These are phyloP conservation scores for Suillus weaverae DNA, from an alignment of 768 basidiomycete genomes.

Conservation along the genomic window DNA sequence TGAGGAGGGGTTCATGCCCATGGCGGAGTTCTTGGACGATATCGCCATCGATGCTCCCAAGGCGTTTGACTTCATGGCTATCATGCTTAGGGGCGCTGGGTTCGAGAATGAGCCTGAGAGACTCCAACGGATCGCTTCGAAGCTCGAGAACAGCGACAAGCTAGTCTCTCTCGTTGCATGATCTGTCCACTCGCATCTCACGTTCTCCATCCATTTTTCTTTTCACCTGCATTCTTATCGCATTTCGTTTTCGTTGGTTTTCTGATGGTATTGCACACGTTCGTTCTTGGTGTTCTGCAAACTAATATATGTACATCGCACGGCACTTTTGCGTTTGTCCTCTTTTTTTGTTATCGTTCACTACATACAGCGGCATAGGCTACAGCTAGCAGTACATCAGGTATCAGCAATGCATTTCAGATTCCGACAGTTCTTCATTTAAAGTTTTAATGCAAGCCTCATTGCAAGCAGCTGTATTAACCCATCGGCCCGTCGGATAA, in stretches of 20 bases:
- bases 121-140: conserved; percentile 55
- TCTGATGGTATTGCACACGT: conserved; percentile 17
- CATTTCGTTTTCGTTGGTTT: neutral
- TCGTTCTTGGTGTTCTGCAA: conserved; percentile 29
- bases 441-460: neutral
- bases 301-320: conserved; percentile 33
- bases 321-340: conserved; percentile 9
- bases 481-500: neutral
- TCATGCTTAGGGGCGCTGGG: conserved; percentile 69
- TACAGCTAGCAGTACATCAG: conserved; percentile 12
- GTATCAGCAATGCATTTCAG: conserved; percentile 9
- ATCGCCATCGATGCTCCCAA: conserved; percentile 50
- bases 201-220: conserved; percentile 10
- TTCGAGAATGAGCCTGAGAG: conserved; percentile 59
- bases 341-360: conserved; percentile 18
- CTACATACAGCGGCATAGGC: conserved; percentile 18
- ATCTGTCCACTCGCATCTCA: neutral
- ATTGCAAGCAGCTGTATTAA: neutral
- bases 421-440: conserved; percentile 29
- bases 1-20: conserved; percentile 70
- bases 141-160: conserved; percentile 60
- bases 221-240: conserved; percentile 8
- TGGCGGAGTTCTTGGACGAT: conserved; percentile 83
- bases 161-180: conserved; percentile 51
- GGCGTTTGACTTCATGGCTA: conserved; percentile 34